These are phyloP conservation scores for Aspergillus oerlinghausenensis DNA, from an alignment of 2,329 filamentous ascomycete genomes.

Conservation along the genomic window DNA sequence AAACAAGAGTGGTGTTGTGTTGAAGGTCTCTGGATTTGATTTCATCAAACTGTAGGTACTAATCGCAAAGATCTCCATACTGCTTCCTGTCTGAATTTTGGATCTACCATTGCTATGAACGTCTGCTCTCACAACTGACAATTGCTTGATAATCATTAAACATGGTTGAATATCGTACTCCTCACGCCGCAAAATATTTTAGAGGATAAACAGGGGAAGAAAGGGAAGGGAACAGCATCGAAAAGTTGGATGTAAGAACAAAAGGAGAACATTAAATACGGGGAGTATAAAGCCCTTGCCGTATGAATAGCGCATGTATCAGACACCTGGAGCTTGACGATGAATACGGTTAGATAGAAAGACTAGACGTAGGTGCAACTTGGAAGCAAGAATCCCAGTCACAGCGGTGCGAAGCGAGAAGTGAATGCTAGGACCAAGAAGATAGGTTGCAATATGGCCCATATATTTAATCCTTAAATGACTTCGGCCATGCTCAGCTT, in stretches of 20 bases:
- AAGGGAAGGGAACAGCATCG: conserved; percentile 5
- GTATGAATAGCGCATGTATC: neutral
- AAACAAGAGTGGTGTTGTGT: neutral
- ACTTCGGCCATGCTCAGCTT: conserved; percentile 57
- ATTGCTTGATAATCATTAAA: conserved; percentile 3
- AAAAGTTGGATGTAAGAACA: neutral
- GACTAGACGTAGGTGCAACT: neutral
- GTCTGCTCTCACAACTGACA: neutral
- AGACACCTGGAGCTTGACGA: neutral
- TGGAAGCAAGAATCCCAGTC: neutral
- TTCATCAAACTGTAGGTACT: neutral
- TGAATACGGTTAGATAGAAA: neutral
- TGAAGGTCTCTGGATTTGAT: neutral
- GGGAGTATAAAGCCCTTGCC: neutral
- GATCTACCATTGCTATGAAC: neutral
- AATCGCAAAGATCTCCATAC: neutral
- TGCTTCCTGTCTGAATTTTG: neutral
- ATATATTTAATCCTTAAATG: neutral
- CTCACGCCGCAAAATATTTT: conserved; percentile 16
- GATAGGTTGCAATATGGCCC: neutral
- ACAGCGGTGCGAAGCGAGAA: neutral
- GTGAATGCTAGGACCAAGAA: neutral
- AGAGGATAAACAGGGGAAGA: conserved; percentile 16
- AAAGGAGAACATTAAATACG: conserved; percentile 8
- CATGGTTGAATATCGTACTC: conserved; percentile 15